These are phyloP conservation scores for Echium plantagineum DNA, from an alignment of 257 asterid species.

Conservation along the genomic window DNA sequence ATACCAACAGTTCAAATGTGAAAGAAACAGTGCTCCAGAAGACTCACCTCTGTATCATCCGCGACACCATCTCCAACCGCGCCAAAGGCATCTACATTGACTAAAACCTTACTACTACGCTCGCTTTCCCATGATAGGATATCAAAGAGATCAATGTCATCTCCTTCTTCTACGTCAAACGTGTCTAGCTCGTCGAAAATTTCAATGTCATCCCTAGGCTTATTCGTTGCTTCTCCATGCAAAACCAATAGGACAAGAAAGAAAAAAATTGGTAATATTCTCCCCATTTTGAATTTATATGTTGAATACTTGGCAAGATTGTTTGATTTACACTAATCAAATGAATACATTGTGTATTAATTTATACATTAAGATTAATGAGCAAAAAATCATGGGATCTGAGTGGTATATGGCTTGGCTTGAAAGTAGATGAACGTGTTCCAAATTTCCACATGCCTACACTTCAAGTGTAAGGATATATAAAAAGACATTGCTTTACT, in stretches of 20 bases:
- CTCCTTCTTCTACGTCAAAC: conserved; percentile 28
- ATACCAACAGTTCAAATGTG: not conserved
- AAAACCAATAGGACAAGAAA: conserved; percentile 30
- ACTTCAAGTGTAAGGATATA: conserved; percentile 68
- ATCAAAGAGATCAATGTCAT: conserved; percentile 31
- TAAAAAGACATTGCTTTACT: conserved; percentile 73
- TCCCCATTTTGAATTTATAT: conserved; percentile 25
- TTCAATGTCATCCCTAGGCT: conserved; percentile 19
- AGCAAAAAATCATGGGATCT: conserved; percentile 23
- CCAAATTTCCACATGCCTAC: conserved; percentile 37
- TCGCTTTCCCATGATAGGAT: conserved; percentile 21
- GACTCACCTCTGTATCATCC: conserved; percentile 78
- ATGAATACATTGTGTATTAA: conserved; percentile 23
- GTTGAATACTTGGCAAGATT: conserved; percentile 15
- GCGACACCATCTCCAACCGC: conserved; percentile 88
- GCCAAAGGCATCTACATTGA: conserved; percentile 78
- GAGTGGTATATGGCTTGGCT: conserved; percentile 67
- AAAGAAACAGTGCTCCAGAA: not conserved
- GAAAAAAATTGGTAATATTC: conserved; percentile 21
- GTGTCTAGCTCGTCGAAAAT: conserved; percentile 19
- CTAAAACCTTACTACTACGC: conserved; percentile 34
- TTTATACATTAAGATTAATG: conserved; percentile 40
- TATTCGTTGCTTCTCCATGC: conserved; percentile 18
- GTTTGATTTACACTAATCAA: conserved; percentile 29
- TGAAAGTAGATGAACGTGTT: conserved; percentile 52